Evolutionary conservation across 1,284 basidiomycete genomes (phyloP).

Genomic region (Rhodotorula glutinis): DNA sequence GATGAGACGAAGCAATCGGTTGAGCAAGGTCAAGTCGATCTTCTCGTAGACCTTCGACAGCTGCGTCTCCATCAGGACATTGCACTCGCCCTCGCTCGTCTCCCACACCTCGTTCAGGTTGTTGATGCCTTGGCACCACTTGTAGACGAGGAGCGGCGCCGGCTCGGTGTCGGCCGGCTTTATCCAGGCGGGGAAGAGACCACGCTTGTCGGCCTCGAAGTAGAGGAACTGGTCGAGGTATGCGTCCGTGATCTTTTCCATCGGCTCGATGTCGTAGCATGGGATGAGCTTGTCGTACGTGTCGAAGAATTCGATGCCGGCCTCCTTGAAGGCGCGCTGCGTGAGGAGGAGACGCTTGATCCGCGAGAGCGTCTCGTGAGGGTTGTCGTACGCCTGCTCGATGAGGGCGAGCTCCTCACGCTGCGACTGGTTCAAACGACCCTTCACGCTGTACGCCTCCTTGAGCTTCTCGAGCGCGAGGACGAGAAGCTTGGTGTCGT

Average conservation of each 20-base stretch:
- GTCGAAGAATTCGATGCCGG: conserved; percentile 69
- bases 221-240: conserved; percentile 59
- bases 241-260: conserved; percentile 97
- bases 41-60: conserved; percentile 96
- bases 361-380: conserved; percentile 84
- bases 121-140: conserved; percentile 93
- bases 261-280: conserved; percentile 95
- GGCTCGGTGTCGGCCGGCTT: conserved; percentile 96
- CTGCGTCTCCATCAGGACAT: conserved; percentile 96
- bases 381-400: conserved; percentile 94
- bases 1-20: conserved; percentile 86
- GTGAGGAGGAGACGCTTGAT: conserved; percentile 93
- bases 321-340: conserved; percentile 94
- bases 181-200: conserved; percentile 95
- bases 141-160: conserved; percentile 92
- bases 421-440: conserved; percentile 91
- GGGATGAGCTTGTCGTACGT: conserved; percentile 88
- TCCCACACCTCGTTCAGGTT: conserved; percentile 95
- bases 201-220: conserved; percentile 86
- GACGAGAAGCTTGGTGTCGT: conserved; percentile 93
- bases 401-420: conserved; percentile 92
- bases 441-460: conserved; percentile 97
- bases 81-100: conserved; percentile 90
- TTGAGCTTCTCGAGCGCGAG: conserved; percentile 93
- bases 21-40: conserved; percentile 89